Evolutionary conservation across 2,329 filamentous ascomycete species (phyloP), one percentile per base, ranked within the genome.

Genomic region (Aspergillus pseudotamarii): DNA sequence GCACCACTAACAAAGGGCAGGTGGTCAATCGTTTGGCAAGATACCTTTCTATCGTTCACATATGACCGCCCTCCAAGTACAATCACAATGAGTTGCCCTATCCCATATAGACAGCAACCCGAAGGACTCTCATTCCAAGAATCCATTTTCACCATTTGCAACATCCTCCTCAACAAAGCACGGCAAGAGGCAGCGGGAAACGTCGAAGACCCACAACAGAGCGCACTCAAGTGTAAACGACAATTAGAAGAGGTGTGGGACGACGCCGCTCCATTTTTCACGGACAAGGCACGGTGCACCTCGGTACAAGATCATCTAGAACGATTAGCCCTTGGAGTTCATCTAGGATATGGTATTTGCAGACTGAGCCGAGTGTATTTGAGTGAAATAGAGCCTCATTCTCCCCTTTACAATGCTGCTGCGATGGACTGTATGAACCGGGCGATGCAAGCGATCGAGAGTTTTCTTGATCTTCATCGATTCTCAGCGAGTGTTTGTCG

Each of bases 1-100:
- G 2, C 26, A 41, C 26, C 1, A 19, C 51, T 38, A 30, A 56
- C 19, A 54, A n/a, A 38, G 2, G 16, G 23, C 41, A 70, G 69
- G 69, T 71, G 68, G 67, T 61, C 61, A 12, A 60, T 68, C 11
- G 50, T 68, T 26, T 70, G 64, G 68, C 69, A 71, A 66, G 69
- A 71, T 38, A 65, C 62, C 1, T 71, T 70, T 19, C 61, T 71
- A 14, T 70, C 68, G 4, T 70, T 71, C 21, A 70, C 68, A 16
- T 71, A 71, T 32, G 69, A 71, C 56, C 66, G 69, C 11, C 66
- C 68, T 19, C 64, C 63, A 14, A 71, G 60, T 58, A 61, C 50
- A 8, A 61, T 62, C n/a, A 63, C 60, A 16, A 59, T 51, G 57
- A 62, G 48, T 46, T 61, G 53, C 51, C 54, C 57, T 6, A 56